Conservation (phyloP, 352 stramenopile species). For the Phytophthora citricola region DNA sequence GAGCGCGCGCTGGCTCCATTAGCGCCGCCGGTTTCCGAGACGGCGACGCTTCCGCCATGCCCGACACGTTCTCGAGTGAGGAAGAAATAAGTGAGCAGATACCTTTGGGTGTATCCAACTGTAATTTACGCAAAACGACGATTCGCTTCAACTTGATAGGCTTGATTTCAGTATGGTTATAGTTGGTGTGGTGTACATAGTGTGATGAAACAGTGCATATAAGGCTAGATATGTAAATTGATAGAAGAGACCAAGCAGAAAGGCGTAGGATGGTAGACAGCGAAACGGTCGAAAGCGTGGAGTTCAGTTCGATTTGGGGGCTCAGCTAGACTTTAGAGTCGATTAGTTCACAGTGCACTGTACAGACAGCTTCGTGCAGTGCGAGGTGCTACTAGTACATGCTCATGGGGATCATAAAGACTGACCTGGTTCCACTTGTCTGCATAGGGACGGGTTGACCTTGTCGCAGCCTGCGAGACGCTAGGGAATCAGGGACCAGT, state of each 20-base stretch:
- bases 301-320: constrained; percentile 21
- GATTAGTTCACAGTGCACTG: too few relatives aligned
- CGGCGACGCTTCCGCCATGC: constrained; percentile 29
- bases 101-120: constrained; percentile 7
- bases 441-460: constrained; percentile 12
- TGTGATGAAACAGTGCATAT: not conserved
- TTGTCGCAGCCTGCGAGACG: constrained; percentile 6
- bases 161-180: constrained; percentile 1
- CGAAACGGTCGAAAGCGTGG: constrained; percentile 14
- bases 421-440: constrained; percentile 8
- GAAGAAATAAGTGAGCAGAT: constrained; percentile 9
- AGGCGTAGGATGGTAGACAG: constrained; percentile 9
- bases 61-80: constrained; percentile 16
- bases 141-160: constrained; percentile 20
- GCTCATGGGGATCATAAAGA: not conserved
- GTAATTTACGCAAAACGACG: constrained; percentile 16
- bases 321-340: not conserved
- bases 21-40: constrained; percentile 20
- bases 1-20: constrained; percentile 12
- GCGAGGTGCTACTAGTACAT: too few relatives aligned
- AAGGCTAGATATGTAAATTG: constrained; percentile 11
- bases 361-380: too few relatives aligned
- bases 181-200: not conserved
- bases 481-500: not conserved
- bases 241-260: constrained; percentile 8